phyloP scores from a whole-genome alignment of 495 filamentous ascomycete genomes.

The Parathielavia hyrcaniae region DNA sequence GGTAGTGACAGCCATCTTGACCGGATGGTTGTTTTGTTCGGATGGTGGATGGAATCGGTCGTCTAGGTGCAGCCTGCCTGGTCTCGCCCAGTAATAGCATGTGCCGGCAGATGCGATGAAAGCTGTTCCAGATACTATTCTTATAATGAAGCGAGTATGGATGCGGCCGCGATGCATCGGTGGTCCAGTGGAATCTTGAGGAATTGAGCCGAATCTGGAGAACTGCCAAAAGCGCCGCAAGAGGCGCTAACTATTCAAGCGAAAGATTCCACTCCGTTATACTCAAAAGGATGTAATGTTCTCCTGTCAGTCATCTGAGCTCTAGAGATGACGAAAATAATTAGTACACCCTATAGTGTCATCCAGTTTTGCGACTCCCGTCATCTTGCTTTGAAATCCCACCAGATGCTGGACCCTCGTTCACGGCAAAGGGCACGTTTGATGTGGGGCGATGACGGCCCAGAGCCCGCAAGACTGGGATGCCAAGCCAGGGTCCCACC shows the following conservation, averaged over 20 bases:
- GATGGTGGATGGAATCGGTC: slow-evolving; percentile 1
- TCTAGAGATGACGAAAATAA: neutral
- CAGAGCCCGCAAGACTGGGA: too few relatives aligned
- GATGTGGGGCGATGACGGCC: slow-evolving; percentile 9
- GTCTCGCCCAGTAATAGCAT: slow-evolving; percentile 20
- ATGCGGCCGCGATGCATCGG: slow-evolving; percentile 16
- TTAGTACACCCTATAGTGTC: neutral
- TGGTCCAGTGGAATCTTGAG: neutral
- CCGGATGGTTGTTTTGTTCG: neutral
- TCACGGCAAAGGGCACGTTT: slow-evolving; percentile 10
- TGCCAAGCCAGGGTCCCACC: neutral
- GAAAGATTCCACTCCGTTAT: too few relatives aligned
- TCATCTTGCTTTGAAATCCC: slow-evolving; percentile 42
- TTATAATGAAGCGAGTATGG: slow-evolving; percentile 15
- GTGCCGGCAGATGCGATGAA: slow-evolving; percentile 21
- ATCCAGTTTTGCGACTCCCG: neutral
- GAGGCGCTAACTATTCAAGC: neutral
- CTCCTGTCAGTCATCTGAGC: neutral
- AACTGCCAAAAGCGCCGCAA: too few relatives aligned
- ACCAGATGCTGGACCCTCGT: slow-evolving; percentile 6
- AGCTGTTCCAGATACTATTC: slow-evolving; percentile 18
- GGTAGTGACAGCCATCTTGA: slow-evolving; percentile 35
- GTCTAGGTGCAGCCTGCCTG: neutral
- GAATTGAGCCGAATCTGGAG: neutral
- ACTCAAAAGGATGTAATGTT: too few relatives aligned